Evolutionary conservation across 1,284 basidiomycete species (phyloP).

Genomic region (Sanguinoderma infundibulare): DNA sequence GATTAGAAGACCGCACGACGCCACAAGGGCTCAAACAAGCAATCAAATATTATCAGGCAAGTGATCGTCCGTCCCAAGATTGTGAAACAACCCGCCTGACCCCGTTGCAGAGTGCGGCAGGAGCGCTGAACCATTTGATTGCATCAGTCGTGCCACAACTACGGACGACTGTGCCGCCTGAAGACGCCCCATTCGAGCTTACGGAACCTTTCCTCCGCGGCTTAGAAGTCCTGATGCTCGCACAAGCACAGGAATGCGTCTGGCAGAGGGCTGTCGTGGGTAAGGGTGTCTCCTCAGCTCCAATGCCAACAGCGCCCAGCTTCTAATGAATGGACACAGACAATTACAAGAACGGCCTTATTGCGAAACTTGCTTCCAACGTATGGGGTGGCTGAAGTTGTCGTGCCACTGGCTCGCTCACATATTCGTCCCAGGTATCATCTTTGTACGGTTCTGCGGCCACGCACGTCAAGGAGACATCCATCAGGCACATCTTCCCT

Average conservation of each 20-base stretch:
- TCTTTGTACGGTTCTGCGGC: conserved; percentile 69
- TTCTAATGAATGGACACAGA: conserved; percentile 37
- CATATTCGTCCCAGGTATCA: conserved; percentile 55
- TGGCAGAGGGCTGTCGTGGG: conserved; percentile 94
- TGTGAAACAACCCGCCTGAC: not conserved
- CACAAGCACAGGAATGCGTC: conserved; percentile 96
- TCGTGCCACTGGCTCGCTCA: not conserved
- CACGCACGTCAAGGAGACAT: conserved; percentile 54
- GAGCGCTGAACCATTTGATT: conserved; percentile 70
- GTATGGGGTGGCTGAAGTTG: conserved; percentile 34
- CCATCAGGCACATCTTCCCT: conserved; percentile 55
- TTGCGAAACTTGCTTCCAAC: conserved; percentile 86
- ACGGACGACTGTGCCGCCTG: conserved; percentile 51
- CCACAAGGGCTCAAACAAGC: conserved; percentile 82
- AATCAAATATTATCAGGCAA: conserved; percentile 72
- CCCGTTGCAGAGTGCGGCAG: conserved; percentile 70
- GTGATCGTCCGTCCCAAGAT: conserved; percentile 20
- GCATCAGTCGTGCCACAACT: conserved; percentile 63
- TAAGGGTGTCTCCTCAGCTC: conserved; percentile 36
- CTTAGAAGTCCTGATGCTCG: conserved; percentile 83
- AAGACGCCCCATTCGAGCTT: conserved; percentile 67
- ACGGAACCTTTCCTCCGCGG: conserved; percentile 64
- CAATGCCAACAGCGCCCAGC: not conserved
- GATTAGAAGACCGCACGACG: conserved; percentile 68
- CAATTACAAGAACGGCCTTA: conserved; percentile 81